A percentile compares a stretch with the other conserved stretches of the same genome.
Conservation (phyloP, 495 filamentous ascomycete species). For the Neurospora discreta region DNA sequence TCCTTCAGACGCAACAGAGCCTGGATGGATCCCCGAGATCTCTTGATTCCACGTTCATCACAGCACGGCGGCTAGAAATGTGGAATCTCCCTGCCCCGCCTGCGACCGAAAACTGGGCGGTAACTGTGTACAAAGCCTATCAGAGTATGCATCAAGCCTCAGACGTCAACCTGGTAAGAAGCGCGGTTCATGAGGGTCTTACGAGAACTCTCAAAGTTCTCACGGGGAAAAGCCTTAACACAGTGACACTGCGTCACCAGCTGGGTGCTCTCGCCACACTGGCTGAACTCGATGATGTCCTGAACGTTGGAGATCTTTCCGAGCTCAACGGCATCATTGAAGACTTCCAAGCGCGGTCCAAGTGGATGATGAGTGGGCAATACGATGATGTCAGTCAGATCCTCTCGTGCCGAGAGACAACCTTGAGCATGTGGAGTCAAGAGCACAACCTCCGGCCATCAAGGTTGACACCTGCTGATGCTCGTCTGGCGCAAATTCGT, state of each 20-base stretch:
- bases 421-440: conserved; percentile 69
- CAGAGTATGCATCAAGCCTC: conserved; percentile 63
- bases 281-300: conserved; percentile 68
- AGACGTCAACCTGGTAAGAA: conserved; percentile 38
- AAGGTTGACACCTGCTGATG: conserved; percentile 45
- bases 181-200: conserved; percentile 53
- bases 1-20: conserved; percentile 53
- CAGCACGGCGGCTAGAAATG: conserved; percentile 78
- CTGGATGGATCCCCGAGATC: conserved; percentile 43
- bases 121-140: conserved; percentile 66
- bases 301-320: conserved; percentile 45
- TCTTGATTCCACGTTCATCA: conserved; percentile 59
- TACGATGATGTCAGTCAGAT: conserved; percentile 74
- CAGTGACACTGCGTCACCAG: conserved; percentile 47
- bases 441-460: conserved; percentile 50
- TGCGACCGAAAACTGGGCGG: conserved; percentile 46
- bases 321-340: conserved; percentile 52
- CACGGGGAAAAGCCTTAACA: conserved; percentile 42
- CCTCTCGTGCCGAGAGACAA: conserved; percentile 66
- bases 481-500: conserved; percentile 61
- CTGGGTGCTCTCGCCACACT: conserved; percentile 66
- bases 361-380: conserved; percentile 69
- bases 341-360: conserved; percentile 51
- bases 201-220: conserved; percentile 50
- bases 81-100: conserved; percentile 81